Base-by-base conservation (phyloP, 106 monocot species). In the Vanilla planifolia region DNA sequence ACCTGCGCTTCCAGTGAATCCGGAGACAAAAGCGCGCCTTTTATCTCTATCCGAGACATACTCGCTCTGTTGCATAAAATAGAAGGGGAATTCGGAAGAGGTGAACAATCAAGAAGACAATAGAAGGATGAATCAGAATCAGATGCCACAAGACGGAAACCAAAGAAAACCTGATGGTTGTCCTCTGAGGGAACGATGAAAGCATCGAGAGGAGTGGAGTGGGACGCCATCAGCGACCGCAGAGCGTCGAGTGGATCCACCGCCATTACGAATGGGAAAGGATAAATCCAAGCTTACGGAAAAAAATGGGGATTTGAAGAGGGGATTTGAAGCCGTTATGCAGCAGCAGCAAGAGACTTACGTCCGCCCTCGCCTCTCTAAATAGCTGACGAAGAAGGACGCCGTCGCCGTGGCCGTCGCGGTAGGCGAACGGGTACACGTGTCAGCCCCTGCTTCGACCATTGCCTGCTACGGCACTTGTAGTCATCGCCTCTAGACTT, bases 1-100 rank as follows among this genome's bases (percentile, higher is more conserved):
- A 95, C 95, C 95, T 15, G 95, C 89, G 59, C 95, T 95, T n/a
- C 95, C 95, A 5, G 80, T 84, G 76, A 95, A 95, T 20, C 89
- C 89, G 16, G 95, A 90, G 14, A 95, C 71, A 25, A 90, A 95
- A 15, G 68, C 48, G 6, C 95, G 82, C 74, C 95, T 80, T 61
- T 84, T 83, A 47, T 95, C 95, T 75, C 86, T 83, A 45, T 66
- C 80, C 0, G 95, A 89, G 3, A 95, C 95, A 63, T 95, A 95
- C 67, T 95, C 95, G 48, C 95, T 90, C 95, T 95, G 83, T 53
- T 15, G 61, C 60, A 34, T 14, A 60, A 42, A 13, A 43, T 3
- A 37, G 44, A 65, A 37, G 30, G 3, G 35, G 7, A 53, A 6
- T 6, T 51, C 47, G 0, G 43, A 14, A 16, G 5, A 28, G 16